A percentile compares a stretch with the other conserved stretches of the same genome.
These are phyloP conservation scores for Hypomyces rosellus DNA, from an alignment of 2,329 filamentous ascomycete species.

Conservation along the genomic window DNA sequence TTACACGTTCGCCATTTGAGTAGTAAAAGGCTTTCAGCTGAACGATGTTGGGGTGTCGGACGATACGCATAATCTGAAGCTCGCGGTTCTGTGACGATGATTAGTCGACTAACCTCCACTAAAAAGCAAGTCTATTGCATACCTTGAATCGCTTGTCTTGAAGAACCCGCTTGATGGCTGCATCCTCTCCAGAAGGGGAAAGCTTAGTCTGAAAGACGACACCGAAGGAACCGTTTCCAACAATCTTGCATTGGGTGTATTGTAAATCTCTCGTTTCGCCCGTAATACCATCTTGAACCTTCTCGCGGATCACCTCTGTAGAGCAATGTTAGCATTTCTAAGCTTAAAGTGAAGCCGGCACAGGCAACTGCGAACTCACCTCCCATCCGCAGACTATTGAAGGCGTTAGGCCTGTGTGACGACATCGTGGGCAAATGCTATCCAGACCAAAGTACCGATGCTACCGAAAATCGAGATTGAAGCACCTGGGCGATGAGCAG, in stretches of 20 bases:
- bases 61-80: slow-evolving; percentile 98
- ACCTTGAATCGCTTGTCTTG: slow-evolving; percentile 99
- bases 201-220: slow-evolving; percentile 99
- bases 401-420: slow-evolving; percentile 85
- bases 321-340: slow-evolving; percentile 9
- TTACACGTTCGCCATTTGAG: slow-evolving; percentile 94
- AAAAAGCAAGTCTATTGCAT: slow-evolving; percentile 12
- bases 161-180: slow-evolving; percentile 96
- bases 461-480: slow-evolving; percentile 20
- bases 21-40: slow-evolving; percentile 99
- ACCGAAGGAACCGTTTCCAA: slow-evolving; percentile 97
- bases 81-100: slow-evolving; percentile 77
- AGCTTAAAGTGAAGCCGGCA: background rate
- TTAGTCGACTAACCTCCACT: slow-evolving; percentile 11
- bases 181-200: slow-evolving; percentile 95
- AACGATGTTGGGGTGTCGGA: slow-evolving; percentile 97
- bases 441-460: slow-evolving; percentile 22
- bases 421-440: slow-evolving; percentile 54
- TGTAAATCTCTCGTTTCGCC: slow-evolving; percentile 95
- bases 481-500: slow-evolving; percentile 18
- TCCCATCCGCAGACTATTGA: slow-evolving; percentile 87
- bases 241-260: slow-evolving; percentile 99
- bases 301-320: slow-evolving; percentile 93
- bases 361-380: slow-evolving; percentile 55
- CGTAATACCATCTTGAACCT: slow-evolving; percentile 96